phyloP scores from a whole-genome alignment of 2,329 filamentous ascomycete species.

The Calonectria hawksworthii region DNA sequence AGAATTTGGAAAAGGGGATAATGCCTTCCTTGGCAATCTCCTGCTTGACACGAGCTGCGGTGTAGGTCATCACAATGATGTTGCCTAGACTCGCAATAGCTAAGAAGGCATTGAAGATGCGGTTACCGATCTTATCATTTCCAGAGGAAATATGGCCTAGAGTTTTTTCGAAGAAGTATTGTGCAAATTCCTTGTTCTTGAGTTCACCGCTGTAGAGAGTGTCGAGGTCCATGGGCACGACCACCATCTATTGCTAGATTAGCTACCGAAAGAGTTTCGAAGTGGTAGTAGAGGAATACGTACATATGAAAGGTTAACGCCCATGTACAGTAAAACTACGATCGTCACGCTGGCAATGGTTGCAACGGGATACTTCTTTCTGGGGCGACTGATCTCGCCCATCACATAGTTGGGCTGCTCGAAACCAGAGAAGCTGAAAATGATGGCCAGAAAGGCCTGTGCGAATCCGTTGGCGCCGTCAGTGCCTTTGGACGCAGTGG shows the following conservation, averaged over 20 bases:
- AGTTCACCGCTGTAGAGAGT: slow-evolving; percentile 29
- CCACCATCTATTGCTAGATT: slow-evolving; percentile 54
- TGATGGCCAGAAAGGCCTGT: slow-evolving; percentile 58
- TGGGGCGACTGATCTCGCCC: slow-evolving; percentile 50
- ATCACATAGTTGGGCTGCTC: slow-evolving; percentile 57
- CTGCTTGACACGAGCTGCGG: slow-evolving; percentile 68
- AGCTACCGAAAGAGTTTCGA: not conserved
- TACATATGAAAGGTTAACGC: slow-evolving; percentile 55
- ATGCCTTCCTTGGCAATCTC: slow-evolving; percentile 73
- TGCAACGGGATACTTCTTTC: slow-evolving; percentile 50
- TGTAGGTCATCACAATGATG: slow-evolving; percentile 70
- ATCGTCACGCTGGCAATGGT: slow-evolving; percentile 48
- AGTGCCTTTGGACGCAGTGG: slow-evolving; percentile 37
- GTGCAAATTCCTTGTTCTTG: slow-evolving; percentile 42
- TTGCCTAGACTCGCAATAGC: slow-evolving; percentile 69
- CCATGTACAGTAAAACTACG: slow-evolving; percentile 51
- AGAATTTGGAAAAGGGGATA: slow-evolving; percentile 64
- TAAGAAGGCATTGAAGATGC: slow-evolving; percentile 63
- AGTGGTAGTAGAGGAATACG: slow-evolving; percentile 18
- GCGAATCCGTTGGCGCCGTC: slow-evolving; percentile 52
- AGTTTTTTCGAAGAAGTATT: slow-evolving; percentile 52
- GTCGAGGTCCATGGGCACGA: slow-evolving; percentile 44
- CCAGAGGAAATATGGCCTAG: slow-evolving; percentile 47
- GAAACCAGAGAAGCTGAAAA: slow-evolving; percentile 56
- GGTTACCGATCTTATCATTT: slow-evolving; percentile 45